Percentiles rank a stretch among this genome's conserved stretches.
phyloP scores from a whole-genome alignment of 768 basidiomycete species.

The Collybia mongolica region DNA sequence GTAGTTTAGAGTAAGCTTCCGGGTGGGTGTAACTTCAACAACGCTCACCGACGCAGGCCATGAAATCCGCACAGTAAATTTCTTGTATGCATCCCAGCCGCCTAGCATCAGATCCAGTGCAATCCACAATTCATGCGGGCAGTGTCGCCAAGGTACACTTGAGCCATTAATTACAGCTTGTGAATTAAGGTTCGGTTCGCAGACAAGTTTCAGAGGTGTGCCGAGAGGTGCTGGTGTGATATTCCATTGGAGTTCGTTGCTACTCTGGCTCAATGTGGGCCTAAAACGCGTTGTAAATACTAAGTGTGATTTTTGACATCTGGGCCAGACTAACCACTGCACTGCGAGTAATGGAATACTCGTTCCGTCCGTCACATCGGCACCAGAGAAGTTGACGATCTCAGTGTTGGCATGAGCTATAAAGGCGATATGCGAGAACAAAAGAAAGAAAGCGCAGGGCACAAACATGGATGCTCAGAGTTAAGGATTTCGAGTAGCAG shows the following conservation, averaged over 20 bases:
- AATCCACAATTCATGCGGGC: slow-evolving; percentile 48
- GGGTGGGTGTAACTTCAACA: neutral
- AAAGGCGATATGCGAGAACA: neutral
- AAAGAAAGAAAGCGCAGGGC: neutral
- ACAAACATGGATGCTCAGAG: too few relatives aligned
- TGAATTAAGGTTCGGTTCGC: slow-evolving; percentile 22
- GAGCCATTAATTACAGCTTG: neutral
- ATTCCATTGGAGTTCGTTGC: slow-evolving; percentile 33
- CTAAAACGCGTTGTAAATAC: slow-evolving; percentile 21
- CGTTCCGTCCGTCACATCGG: slow-evolving; percentile 17
- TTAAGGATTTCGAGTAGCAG: too few relatives aligned
- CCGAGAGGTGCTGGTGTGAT: slow-evolving; percentile 40
- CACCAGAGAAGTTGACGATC: slow-evolving; percentile 55
- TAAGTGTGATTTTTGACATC: neutral
- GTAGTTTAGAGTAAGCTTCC: neutral
- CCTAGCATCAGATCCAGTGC: slow-evolving; percentile 40
- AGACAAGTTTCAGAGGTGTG: slow-evolving; percentile 34
- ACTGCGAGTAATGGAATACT: slow-evolving; percentile 19
- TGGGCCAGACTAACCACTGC: slow-evolving; percentile 15
- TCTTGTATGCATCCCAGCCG: slow-evolving; percentile 37
- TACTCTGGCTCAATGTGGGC: slow-evolving; percentile 33
- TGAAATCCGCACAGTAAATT: slow-evolving; percentile 52
- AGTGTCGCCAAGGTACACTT: slow-evolving; percentile 12
- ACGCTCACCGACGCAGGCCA: slow-evolving; percentile 56
- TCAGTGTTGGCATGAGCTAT: slow-evolving; percentile 55